phyloP scores from a whole-genome alignment of 345 rosid species.

The Dimocarpus longan region DNA sequence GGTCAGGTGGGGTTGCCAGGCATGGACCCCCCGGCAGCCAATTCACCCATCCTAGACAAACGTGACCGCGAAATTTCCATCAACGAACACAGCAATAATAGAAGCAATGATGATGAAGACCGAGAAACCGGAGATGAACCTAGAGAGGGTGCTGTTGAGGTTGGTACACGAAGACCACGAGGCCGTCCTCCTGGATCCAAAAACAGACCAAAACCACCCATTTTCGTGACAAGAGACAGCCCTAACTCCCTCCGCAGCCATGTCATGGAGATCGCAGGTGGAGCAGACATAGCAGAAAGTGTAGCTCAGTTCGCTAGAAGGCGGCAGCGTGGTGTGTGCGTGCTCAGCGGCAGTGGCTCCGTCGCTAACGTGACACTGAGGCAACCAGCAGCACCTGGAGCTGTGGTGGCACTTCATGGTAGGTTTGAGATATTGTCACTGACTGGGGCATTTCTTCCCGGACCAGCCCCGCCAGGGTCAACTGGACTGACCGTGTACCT shows the following conservation, averaged over 20 bases:
- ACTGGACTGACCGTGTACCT: slow-evolving; percentile 80
- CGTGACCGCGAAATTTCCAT: slow-evolving; percentile 49
- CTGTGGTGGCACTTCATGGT: slow-evolving; percentile 72
- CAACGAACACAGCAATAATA: slow-evolving; percentile 28
- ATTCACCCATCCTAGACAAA: slow-evolving; percentile 51
- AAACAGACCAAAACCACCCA: slow-evolving; percentile 79
- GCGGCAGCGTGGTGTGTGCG: slow-evolving; percentile 84
- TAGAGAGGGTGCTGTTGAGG: slow-evolving; percentile 68
- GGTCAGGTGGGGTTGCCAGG: slow-evolving; percentile 58
- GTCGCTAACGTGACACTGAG: slow-evolving; percentile 85
- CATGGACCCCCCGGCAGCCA: slow-evolving; percentile 55
- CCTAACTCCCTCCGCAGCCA: slow-evolving; percentile 89
- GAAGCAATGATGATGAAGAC: slow-evolving; percentile 51
- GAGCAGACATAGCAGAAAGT: slow-evolving; percentile 75
- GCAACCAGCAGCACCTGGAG: slow-evolving; percentile 76
- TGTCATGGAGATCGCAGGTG: slow-evolving; percentile 70
- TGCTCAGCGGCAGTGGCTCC: slow-evolving; percentile 74
- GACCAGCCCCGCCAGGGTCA: slow-evolving; percentile 87
- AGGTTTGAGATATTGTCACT: slow-evolving; percentile 78
- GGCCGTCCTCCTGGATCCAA: slow-evolving; percentile 89
- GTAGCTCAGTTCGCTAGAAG: slow-evolving; percentile 72
- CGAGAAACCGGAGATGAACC: slow-evolving; percentile 61
- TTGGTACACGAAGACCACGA: slow-evolving; percentile 67
- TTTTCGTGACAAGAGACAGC: slow-evolving; percentile 78
- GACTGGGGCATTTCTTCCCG: slow-evolving; percentile 80